Evolutionary conservation across 176 grass and related monocot species (phyloP), one percentile per base, ranked within the genome.

Genomic region (Triticum turgidum): DNA sequence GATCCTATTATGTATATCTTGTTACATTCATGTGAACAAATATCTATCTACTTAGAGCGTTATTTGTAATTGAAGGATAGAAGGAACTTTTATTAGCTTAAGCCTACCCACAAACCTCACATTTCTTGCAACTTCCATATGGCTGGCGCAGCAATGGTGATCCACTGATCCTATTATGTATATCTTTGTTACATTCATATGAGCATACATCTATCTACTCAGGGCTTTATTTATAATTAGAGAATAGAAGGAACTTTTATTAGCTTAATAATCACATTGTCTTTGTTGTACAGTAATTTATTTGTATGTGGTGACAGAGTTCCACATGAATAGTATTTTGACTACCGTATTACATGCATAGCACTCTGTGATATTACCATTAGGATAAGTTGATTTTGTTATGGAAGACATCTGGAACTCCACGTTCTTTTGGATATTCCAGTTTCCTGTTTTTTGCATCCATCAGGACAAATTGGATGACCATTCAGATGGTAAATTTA

Each of bases 1-100:
- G 49, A 52, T 69, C 37, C 15, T 81, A 64, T 87, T 62, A 61
- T 20, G 74, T 4, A 4, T 42, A 21, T 65, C 73, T 73, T 87
- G 69, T 32, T 71, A 58, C 14, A 49, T 79, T 58, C 12, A 44
- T 74, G 17, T 30, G 24, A 42, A 7, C 14, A 82, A 30, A 14
- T 76, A 75, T 82, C 10, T 17, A 77, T 76, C 32, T 56, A n/a
- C n/a, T n/a, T 35, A 69, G 1, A 32, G 32, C 12, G 22, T 77
- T 54, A 21, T 78, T 54, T 58, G n/a, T 65, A 33, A 52, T 42
- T 65, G 25, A 9, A 30, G 66, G 65, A 7, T 0, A 5, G 9
- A 56, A 42, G 37, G 25, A 56, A 79, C 13, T 34, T 2, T 45
- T 65, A 5, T 83, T 77, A 38, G 3, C 5, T 0, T 32, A 38